Percentiles rank a stretch among this genome's conserved stretches.
Conservation (phyloP, 306 rosid genomes). For the Abrus precatorius region DNA sequence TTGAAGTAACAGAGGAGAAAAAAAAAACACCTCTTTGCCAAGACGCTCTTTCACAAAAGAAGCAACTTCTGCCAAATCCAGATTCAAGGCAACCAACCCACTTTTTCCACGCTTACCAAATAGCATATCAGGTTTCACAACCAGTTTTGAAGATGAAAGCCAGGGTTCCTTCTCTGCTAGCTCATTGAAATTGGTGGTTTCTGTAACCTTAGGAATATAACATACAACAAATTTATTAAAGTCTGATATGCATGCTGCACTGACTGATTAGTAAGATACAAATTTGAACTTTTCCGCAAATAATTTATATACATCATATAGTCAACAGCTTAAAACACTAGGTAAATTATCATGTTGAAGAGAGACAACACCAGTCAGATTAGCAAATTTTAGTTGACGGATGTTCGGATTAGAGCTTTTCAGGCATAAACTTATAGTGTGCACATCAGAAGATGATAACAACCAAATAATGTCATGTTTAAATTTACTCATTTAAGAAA, state of each 20-base stretch:
- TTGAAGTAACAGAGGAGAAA: slow-evolving; percentile 4
- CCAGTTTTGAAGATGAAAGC: slow-evolving; percentile 88
- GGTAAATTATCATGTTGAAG: slow-evolving; percentile 36
- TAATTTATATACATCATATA: slow-evolving; percentile 17
- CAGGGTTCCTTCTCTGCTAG: slow-evolving; percentile 84
- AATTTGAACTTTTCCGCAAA: slow-evolving; percentile 12
- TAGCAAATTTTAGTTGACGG: slow-evolving; percentile 2
- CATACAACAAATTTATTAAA: slow-evolving; percentile 27
- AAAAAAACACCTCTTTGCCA: slow-evolving; percentile 79
- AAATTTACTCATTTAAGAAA: slow-evolving; percentile 26
- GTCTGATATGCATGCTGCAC: slow-evolving; percentile 14
- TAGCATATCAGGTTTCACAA: slow-evolving; percentile 98
- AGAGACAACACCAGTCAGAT: background rate
- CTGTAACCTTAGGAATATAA: slow-evolving; percentile 61
- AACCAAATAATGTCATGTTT: background rate
- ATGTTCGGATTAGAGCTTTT: slow-evolving; percentile 15
- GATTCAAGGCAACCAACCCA: slow-evolving; percentile 90
- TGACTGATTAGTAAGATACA: background rate
- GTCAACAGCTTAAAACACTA: slow-evolving; percentile 28
- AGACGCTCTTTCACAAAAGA: slow-evolving; percentile 84
- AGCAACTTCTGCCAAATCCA: slow-evolving; percentile 84
- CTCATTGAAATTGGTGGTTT: slow-evolving; percentile 82
- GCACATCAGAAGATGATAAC: background rate
- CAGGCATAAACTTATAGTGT: background rate
- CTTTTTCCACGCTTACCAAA: slow-evolving; percentile 99